These are phyloP conservation scores for Pseudogymnoascus sp. DNA, from an alignment of 2,329 filamentous ascomycete species.

Conservation along the genomic window DNA sequence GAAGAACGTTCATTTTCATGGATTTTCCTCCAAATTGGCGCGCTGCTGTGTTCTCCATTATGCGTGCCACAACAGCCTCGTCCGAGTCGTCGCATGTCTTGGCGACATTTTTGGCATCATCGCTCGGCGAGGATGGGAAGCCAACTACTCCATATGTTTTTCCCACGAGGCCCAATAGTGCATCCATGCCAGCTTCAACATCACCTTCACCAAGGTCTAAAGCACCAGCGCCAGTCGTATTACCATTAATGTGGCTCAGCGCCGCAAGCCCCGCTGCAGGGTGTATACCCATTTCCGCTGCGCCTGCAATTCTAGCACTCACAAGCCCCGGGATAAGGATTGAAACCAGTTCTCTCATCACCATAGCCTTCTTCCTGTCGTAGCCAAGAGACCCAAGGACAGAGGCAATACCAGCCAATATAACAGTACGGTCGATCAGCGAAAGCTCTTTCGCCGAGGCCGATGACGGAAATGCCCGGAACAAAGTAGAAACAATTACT, in stretches of 20 bases:
- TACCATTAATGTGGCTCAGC: slow-evolving; percentile 49
- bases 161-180: slow-evolving; percentile 53
- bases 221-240: slow-evolving; percentile 43
- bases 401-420: slow-evolving; percentile 80
- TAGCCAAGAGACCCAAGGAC: slow-evolving; percentile 73
- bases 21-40: slow-evolving; percentile 69
- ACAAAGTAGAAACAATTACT: slow-evolving; percentile 57
- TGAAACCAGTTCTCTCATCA: slow-evolving; percentile 76
- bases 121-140: slow-evolving; percentile 33
- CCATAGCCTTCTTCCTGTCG: slow-evolving; percentile 82
- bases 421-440: slow-evolving; percentile 66
- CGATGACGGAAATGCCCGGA: slow-evolving; percentile 62
- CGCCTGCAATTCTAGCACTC: slow-evolving; percentile 83
- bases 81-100: slow-evolving; percentile 39
- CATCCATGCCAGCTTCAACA: slow-evolving; percentile 58
- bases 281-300: slow-evolving; percentile 93
- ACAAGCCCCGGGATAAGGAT: slow-evolving; percentile 78
- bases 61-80: slow-evolving; percentile 46
- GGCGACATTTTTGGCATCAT: slow-evolving; percentile 10
- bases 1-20: slow-evolving; percentile 78
- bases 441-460: slow-evolving; percentile 58
- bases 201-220: slow-evolving; percentile 58
- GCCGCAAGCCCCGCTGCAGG: slow-evolving; percentile 80
- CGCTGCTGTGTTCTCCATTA: slow-evolving; percentile 49
- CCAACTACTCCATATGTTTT: slow-evolving; percentile 57